Percentiles rank a stretch among this genome's conserved stretches.
Conservation (phyloP, 1,139 yeast species). For the Debaryomyces nepalensis region DNA sequence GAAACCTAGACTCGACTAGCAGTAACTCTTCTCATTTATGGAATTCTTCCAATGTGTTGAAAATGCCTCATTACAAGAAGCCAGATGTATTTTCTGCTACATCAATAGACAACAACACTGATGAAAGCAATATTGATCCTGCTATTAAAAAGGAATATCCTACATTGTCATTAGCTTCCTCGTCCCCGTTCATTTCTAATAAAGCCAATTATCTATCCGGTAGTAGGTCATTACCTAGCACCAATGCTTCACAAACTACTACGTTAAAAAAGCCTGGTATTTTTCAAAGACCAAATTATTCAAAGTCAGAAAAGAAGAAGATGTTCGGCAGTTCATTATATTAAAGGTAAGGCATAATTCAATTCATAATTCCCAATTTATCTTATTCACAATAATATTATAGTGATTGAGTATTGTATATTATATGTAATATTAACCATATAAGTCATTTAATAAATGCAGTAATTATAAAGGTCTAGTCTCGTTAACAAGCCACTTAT, state of each 20-base stretch:
- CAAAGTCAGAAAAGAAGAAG: conserved; percentile 24
- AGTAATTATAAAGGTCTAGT: conserved; percentile 35
- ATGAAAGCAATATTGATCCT: conserved; percentile 11
- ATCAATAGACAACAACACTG: conserved; percentile 5
- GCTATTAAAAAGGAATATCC: conserved; percentile 21
- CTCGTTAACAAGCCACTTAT: conserved; percentile 45
- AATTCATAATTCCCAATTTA: conserved; percentile 1
- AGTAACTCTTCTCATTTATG: conserved; percentile 21
- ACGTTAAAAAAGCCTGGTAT: conserved; percentile 57
- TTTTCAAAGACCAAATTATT: conserved; percentile 39
- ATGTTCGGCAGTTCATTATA: conserved; percentile 36
- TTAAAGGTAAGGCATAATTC: conserved; percentile 16
- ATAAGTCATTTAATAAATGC: conserved; percentile 7
- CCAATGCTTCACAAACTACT: conserved; percentile 9
- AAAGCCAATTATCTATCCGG: conserved; percentile 26
- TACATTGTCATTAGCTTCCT: conserved; percentile 26
- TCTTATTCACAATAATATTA: too few relatives aligned
- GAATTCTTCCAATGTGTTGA: conserved; percentile 29
- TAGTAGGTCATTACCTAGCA: conserved; percentile 12
- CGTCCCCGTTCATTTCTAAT: conserved; percentile 44
- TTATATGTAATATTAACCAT: conserved; percentile 7
- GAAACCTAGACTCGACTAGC: conserved; percentile 18
- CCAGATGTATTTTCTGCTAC: conserved; percentile 24
- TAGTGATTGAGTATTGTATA: too few relatives aligned
- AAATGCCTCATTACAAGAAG: conserved; percentile 47